Evolutionary conservation across 176 grass and related monocot genomes (phyloP), one percentile per base, ranked within the genome.

Genomic region (Aegilops bicornis): DNA sequence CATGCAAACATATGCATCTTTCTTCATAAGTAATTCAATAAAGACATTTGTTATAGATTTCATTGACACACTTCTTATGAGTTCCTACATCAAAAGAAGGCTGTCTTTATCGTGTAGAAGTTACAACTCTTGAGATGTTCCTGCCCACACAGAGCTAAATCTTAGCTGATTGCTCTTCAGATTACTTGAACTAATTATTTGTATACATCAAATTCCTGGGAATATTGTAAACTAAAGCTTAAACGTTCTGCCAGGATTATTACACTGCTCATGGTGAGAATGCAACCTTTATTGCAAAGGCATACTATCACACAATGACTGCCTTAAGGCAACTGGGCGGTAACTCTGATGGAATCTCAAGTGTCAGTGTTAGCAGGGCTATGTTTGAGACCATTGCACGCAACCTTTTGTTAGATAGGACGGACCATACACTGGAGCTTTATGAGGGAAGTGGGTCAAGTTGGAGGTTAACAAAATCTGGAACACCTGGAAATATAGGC

Each of bases 341-440:
- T 69, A 81, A 73, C 64, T 86, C 91, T 82, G 88, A 95, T 60
- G 91, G 93, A 25, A 76, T 98, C 63, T 91, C 93, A 66, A 98
- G 96, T 91, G 93, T 91, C 17, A 98, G 89, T 43, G 88, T 98
- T 60, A 92, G 86, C 88, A 98, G 89, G 86, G 91, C 58, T 79
- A 98, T 98, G 96, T 98, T 98, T 69, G 96, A 98, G 81, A 90
- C 90, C 52, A 98, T 98, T 77, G 91, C 92, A 67, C 91, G 96
- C 43, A 94, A 91, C 88, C 84, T 98, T 87, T 91, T 98, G 63
- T 83, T 98, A 68, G 96, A 98, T 76, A 94, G 96, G 67, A 90
- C 93, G 67, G 93, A 98, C 88, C 84, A 24, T 87, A 95, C 93
- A 81, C 76, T 98, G 72, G 96, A 98, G 50, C 84, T 98, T 37